These are phyloP conservation scores for Fimicolochytrium jonesii DNA, from an alignment of 192 early-diverging fungal species.

Conservation along the genomic window DNA sequence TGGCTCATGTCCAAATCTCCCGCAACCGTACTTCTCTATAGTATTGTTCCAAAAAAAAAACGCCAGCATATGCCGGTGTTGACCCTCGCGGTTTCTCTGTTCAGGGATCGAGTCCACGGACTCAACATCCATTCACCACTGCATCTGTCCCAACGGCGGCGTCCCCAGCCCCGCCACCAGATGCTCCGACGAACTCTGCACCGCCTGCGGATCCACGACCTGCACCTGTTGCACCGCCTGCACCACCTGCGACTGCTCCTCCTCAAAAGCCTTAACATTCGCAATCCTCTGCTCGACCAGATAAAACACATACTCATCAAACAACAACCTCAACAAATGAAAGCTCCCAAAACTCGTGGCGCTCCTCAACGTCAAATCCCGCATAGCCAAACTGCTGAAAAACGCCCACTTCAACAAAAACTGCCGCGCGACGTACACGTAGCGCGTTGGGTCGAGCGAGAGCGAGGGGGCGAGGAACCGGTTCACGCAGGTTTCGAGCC, in stretches of 20 bases:
- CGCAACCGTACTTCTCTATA: no score
- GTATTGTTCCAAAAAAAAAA: no score
- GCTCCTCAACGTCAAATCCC: constrained; percentile 35
- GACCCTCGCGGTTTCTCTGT: no score
- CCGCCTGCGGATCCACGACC: not conserved
- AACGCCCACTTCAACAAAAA: constrained; percentile 48
- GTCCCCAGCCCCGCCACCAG: no score
- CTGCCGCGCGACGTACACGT: constrained; percentile 40
- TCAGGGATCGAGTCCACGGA: no score
- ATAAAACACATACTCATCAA: constrained; percentile 49
- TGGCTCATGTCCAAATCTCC: no score
- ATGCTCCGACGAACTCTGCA: no score
- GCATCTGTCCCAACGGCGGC: no score
- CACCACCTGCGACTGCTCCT: constrained; percentile 9
- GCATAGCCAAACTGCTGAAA: constrained; percentile 38
- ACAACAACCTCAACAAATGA: constrained; percentile 36
- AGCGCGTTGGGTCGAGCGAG: constrained; percentile 27
- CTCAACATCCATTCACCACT: no score
- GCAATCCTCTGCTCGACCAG: constrained; percentile 48
- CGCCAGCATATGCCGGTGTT: no score
- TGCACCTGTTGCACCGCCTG: not conserved
- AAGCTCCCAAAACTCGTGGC: constrained; percentile 38
- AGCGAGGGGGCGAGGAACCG: constrained; percentile 31
- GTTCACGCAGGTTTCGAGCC: constrained; percentile 34
- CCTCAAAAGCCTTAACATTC: constrained; percentile 34